Evolutionary conservation across 2,329 filamentous ascomycete genomes (phyloP).

Genomic region (Sarocladiaceae sp.): DNA sequence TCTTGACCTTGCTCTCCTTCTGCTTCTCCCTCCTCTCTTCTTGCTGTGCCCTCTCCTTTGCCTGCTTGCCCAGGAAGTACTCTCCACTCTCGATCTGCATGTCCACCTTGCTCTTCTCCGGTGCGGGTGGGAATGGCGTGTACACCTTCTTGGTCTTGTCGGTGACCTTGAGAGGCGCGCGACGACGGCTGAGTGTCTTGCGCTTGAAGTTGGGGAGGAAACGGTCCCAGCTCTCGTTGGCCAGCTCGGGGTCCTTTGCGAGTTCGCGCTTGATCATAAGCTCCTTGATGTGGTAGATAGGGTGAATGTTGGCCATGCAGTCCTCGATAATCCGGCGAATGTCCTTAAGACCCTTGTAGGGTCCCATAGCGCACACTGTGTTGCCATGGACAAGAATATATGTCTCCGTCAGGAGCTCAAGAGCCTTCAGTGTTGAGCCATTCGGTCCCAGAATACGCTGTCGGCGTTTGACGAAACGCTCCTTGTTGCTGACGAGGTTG

Average conservation of each 20-base stretch:
- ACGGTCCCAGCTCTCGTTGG: slow-evolving; percentile 87
- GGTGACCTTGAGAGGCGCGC: slow-evolving; percentile 76
- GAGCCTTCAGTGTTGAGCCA: slow-evolving; percentile 87
- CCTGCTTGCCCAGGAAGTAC: slow-evolving; percentile 91
- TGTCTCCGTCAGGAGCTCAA: slow-evolving; percentile 85
- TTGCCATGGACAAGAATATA: slow-evolving; percentile 97
- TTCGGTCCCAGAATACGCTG: slow-evolving; percentile 90
- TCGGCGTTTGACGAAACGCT: slow-evolving; percentile 89
- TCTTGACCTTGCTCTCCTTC: slow-evolving; percentile 82
- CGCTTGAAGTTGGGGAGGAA: slow-evolving; percentile 98
- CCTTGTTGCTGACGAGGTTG: slow-evolving; percentile 86
- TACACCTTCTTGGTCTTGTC: slow-evolving; percentile 94
- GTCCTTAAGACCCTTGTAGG: slow-evolving; percentile 90
- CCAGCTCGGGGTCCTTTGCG: slow-evolving; percentile 81
- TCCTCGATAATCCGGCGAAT: slow-evolving; percentile 86
- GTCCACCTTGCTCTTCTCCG: slow-evolving; percentile 99
- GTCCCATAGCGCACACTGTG: slow-evolving; percentile 88
- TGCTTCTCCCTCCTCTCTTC: slow-evolving; percentile 82
- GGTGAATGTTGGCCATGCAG: slow-evolving; percentile 95
- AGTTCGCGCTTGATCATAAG: slow-evolving; percentile 92
- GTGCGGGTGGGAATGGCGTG: slow-evolving; percentile 93
- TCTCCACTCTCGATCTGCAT: slow-evolving; percentile 96
- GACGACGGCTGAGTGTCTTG: slow-evolving; percentile 79
- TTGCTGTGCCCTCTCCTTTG: slow-evolving; percentile 77
- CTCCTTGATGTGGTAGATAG: slow-evolving; percentile 76